phyloP scores from a whole-genome alignment of 805 yeast species.

The Maudiozyma barnettii region DNA sequence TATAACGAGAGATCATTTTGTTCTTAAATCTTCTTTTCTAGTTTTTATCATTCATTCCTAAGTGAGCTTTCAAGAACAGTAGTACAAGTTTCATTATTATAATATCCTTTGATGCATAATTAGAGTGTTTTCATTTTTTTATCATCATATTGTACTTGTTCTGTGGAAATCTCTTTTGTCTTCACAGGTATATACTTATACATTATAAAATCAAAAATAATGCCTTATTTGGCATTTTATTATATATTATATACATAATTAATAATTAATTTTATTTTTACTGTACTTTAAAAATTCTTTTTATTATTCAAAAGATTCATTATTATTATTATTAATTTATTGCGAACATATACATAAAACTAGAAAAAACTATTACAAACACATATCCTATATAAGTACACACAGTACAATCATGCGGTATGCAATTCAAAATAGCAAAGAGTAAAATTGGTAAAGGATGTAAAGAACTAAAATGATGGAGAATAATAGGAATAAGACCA shows the following conservation, averaged over 20 bases:
- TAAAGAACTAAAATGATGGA: conserved; percentile 26
- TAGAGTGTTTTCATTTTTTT: too few species aligned
- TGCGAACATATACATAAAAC: not conserved
- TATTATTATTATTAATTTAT: not conserved
- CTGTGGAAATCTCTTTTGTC: not conserved
- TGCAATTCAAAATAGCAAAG: conserved; percentile 13
- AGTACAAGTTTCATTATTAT: too few species aligned
- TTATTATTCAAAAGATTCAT: not conserved
- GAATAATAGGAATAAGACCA: conserved; percentile 27
- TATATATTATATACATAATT: not conserved
- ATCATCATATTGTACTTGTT: too few species aligned
- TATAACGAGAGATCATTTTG: not conserved
- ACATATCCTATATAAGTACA: not conserved
- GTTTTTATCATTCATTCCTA: not conserved
- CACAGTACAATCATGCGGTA: not conserved
- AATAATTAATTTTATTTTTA: not conserved
- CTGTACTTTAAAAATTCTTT: not conserved
- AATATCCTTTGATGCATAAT: too few species aligned
- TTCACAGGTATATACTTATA: not conserved
- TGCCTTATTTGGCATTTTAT: not conserved
- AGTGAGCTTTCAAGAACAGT: not conserved
- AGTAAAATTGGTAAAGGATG: conserved; percentile 20
- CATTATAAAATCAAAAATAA: not conserved
- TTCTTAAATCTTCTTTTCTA: not conserved
- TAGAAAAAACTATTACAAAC: not conserved